These are phyloP conservation scores for Phytophthora quininea DNA, from an alignment of 352 stramenopile genomes.

Conservation along the genomic window DNA sequence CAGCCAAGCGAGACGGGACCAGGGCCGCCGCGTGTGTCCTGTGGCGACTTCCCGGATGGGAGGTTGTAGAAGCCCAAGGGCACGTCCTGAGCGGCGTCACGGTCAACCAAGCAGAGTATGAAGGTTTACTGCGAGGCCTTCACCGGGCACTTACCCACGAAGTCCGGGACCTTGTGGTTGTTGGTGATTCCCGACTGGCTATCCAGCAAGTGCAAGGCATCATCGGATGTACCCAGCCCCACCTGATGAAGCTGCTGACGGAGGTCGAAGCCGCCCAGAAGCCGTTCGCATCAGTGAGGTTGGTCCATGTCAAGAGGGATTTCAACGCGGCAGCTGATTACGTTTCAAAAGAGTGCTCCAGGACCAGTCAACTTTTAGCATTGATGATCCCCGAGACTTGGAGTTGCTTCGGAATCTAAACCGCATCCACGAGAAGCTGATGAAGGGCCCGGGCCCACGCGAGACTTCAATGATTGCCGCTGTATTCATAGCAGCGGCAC, in stretches of 20 bases:
- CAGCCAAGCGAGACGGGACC: background rate
- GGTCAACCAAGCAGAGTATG: background rate
- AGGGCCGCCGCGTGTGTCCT: background rate
- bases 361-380: background rate
- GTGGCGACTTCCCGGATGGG: background rate
- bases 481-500: background rate
- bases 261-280: background rate
- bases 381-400: background rate
- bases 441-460: background rate
- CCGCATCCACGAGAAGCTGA: slow-evolving; percentile 5
- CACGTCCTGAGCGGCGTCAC: background rate
- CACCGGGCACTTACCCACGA: background rate
- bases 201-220: background rate
- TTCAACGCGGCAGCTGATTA: background rate
- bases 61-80: background rate
- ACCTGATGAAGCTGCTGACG: background rate
- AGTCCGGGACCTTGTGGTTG: background rate
- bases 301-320: background rate
- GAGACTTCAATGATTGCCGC: background rate
- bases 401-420: slow-evolving; percentile 1
- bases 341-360: slow-evolving; percentile 6
- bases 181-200: background rate
- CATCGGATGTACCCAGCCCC: background rate
- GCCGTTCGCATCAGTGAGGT: background rate
- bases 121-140: background rate